These are phyloP conservation scores for Pichia sp. DNA, from an alignment of 1,139 yeast genomes.

Conservation along the genomic window DNA sequence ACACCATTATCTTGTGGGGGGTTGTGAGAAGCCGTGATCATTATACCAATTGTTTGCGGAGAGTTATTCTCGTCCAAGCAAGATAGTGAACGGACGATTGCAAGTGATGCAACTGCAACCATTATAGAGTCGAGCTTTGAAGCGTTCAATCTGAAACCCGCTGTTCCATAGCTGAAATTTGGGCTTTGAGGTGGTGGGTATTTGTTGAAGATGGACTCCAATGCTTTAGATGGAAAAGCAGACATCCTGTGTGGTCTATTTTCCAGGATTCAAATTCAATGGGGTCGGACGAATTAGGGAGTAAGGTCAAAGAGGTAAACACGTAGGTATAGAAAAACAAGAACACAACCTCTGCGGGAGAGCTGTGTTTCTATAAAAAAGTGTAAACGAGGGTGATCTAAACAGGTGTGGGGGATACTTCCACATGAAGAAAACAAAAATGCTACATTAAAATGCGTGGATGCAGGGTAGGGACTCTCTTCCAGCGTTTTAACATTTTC, in stretches of 20 bases:
- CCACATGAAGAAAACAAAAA: not conserved
- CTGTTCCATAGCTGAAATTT: slow-evolving; percentile 78
- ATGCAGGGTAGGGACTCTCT: too few relatives aligned
- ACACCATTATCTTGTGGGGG: slow-evolving; percentile 97
- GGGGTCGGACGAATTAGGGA: too few relatives aligned
- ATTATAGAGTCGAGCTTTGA: slow-evolving; percentile 71
- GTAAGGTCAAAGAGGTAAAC: too few relatives aligned
- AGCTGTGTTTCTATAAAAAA: not conserved
- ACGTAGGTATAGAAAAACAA: not conserved
- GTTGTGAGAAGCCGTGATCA: slow-evolving; percentile 97
- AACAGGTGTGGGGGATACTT: not conserved
- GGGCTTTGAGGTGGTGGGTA: slow-evolving; percentile 47
- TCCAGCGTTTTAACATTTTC: too few relatives aligned
- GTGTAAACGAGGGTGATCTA: not conserved
- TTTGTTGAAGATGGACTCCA: slow-evolving; percentile 33
- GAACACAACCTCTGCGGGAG: not conserved
- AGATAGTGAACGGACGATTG: slow-evolving; percentile 72
- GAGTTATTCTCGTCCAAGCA: slow-evolving; percentile 43
- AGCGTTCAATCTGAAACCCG: slow-evolving; percentile 89
- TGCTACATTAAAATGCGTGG: not conserved
- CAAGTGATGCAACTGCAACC: slow-evolving; percentile 78
- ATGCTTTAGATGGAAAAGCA: slow-evolving; percentile 27
- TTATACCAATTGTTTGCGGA: slow-evolving; percentile 66
- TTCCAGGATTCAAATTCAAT: too few relatives aligned
- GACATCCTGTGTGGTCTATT: slow-evolving; percentile 2